Evolutionary conservation across 495 filamentous ascomycete species (phyloP).

Genomic region (Neurospora intermedia): DNA sequence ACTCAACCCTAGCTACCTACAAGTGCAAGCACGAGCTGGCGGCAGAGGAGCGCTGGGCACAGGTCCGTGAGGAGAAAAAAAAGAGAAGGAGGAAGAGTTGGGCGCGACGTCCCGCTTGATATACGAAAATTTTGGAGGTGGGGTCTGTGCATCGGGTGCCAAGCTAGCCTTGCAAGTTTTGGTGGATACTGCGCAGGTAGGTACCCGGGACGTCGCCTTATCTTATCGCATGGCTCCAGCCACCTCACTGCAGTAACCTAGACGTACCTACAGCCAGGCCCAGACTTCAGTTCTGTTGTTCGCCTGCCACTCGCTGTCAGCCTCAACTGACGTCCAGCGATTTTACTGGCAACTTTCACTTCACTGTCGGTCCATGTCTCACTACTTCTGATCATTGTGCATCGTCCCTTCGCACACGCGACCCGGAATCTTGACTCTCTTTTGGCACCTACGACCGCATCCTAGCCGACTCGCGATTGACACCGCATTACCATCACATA

Average conservation of each 20-base stretch:
- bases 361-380: no score
- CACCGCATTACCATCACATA: not conserved
- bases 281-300: not conserved
- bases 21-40: slow-evolving; percentile 9
- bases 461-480: not conserved
- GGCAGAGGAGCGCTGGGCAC: slow-evolving; percentile 68
- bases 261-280: not conserved
- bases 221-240: slow-evolving; percentile 15
- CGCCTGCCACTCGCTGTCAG: slow-evolving; percentile 2
- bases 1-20: slow-evolving; percentile 57
- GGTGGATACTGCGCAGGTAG: not conserved
- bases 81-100: slow-evolving; percentile 31
- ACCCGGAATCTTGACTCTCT: not conserved
- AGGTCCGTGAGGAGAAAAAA: slow-evolving; percentile 54
- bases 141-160: slow-evolving; percentile 5
- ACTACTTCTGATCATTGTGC: not conserved
- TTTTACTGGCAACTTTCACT: not conserved
- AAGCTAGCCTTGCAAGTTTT: not conserved
- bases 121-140: slow-evolving; percentile 18
- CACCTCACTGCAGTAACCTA: not conserved
- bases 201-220: not conserved
- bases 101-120: slow-evolving; percentile 4
- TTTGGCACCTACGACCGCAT: not conserved
- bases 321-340: not conserved
- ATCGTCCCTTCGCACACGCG: not conserved